These are phyloP conservation scores for Diaporthe caulivora DNA, from an alignment of 2,329 filamentous ascomycete genomes.

Conservation along the genomic window DNA sequence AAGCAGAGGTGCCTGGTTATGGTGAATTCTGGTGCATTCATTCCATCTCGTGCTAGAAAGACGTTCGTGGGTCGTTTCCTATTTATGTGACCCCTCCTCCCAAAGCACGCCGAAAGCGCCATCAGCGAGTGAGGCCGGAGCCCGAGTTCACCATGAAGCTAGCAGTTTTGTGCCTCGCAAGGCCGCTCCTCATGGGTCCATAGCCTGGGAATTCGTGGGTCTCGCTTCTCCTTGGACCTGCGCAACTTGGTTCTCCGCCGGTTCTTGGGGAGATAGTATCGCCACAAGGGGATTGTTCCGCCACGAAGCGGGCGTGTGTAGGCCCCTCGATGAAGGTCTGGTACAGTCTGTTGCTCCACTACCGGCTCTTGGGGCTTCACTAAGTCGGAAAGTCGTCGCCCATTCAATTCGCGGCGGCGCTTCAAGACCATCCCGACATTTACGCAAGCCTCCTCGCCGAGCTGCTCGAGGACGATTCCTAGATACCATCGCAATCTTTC, in stretches of 20 bases:
- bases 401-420: slow-evolving; percentile 44
- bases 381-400: neutral
- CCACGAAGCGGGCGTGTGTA: slow-evolving; percentile 20
- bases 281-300: slow-evolving; percentile 17
- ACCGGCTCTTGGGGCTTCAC: neutral
- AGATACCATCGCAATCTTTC: slow-evolving; percentile 53
- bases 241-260: neutral
- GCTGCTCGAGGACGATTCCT: slow-evolving; percentile 46
- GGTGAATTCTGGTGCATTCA: neutral
- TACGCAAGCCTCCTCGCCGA: slow-evolving; percentile 42
- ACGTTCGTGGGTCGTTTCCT: neutral
- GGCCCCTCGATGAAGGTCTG: neutral
- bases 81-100: slow-evolving; percentile 3
- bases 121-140: neutral
- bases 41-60: slow-evolving; percentile 13
- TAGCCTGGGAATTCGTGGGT: neutral
- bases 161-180: neutral
- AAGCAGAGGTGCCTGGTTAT: neutral
- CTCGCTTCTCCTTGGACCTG: slow-evolving; percentile 6
- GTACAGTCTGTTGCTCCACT: neutral
- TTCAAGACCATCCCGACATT: slow-evolving; percentile 42
- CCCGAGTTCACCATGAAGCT: neutral
- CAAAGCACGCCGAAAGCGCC: neutral
- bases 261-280: slow-evolving; percentile 10
- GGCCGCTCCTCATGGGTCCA: neutral